These are phyloP conservation scores for Berberis thunbergii DNA, from an alignment of 164 flowering plant genomes.

Conservation along the genomic window DNA sequence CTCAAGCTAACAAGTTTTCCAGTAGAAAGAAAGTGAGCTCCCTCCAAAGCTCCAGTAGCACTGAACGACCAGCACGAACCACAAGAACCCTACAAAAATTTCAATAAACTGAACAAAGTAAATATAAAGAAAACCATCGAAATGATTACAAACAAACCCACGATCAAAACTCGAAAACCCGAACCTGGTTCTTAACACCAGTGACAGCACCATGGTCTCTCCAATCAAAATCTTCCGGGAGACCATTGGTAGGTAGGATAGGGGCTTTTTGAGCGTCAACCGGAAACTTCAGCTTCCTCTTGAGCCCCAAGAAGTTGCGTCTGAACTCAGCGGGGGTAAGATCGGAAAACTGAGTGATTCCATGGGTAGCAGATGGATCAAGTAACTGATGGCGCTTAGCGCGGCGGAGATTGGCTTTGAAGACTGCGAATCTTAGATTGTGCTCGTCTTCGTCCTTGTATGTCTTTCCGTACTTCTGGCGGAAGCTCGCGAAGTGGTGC, in stretches of 20 bases:
- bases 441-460: conserved; percentile 72
- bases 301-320: conserved; percentile 45
- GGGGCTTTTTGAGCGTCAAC: conserved; percentile 67
- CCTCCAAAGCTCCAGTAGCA: conserved; percentile 86
- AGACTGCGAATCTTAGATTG: conserved; percentile 57
- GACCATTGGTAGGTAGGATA: conserved; percentile 67
- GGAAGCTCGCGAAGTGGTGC: conserved; percentile 61
- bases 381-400: conserved; percentile 64
- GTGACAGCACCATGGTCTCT: conserved; percentile 88
- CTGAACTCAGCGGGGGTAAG: conserved; percentile 73
- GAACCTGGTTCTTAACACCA: conserved; percentile 78
- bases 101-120: neutral
- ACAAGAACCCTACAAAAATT: conserved; percentile 57
- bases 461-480: conserved; percentile 39
- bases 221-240: conserved; percentile 85
- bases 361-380: conserved; percentile 82
- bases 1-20: conserved; percentile 82
- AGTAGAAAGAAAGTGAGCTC: conserved; percentile 68
- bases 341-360: conserved; percentile 86
- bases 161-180: too few species aligned
- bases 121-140: neutral
- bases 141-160: neutral
- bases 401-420: conserved; percentile 72
- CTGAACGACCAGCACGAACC: conserved; percentile 99
- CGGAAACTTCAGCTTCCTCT: conserved; percentile 30